phyloP scores from a whole-genome alignment of 1,284 basidiomycete species.

The Stygiomarasmius scandens region DNA sequence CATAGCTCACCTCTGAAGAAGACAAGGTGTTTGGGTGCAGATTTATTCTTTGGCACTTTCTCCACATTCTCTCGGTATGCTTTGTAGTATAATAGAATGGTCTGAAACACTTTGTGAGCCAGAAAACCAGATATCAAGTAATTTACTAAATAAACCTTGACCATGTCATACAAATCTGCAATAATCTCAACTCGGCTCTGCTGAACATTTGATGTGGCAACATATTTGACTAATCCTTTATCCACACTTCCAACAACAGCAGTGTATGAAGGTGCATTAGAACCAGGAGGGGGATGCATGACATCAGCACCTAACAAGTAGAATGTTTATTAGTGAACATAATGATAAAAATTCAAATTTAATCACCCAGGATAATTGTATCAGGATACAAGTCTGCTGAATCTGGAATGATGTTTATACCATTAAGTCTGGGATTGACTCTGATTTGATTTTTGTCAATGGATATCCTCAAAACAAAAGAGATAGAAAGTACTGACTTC shows the following conservation, averaged over 20 bases:
- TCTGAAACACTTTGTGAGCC: slow-evolving; percentile 31
- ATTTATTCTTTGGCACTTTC: slow-evolving; percentile 44
- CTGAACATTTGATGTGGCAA: slow-evolving; percentile 62
- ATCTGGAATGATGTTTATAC: slow-evolving; percentile 75
- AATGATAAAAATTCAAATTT: slow-evolving; percentile 6
- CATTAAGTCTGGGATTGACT: slow-evolving; percentile 80
- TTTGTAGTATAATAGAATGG: slow-evolving; percentile 58
- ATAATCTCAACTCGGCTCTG: slow-evolving; percentile 75
- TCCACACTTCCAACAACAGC: slow-evolving; percentile 77
- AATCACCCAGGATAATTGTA: slow-evolving; percentile 72
- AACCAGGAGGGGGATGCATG: slow-evolving; percentile 77
- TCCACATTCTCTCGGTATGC: slow-evolving; percentile 54
- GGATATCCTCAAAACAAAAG: not conserved
- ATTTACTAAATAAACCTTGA: slow-evolving; percentile 37
- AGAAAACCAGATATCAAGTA: not conserved
- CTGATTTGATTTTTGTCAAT: slow-evolving; percentile 38
- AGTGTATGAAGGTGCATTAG: slow-evolving; percentile 75
- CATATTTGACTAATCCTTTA: slow-evolving; percentile 58
- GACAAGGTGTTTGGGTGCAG: slow-evolving; percentile 65
- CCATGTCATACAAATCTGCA: slow-evolving; percentile 66
- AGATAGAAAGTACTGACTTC: slow-evolving; percentile 54
- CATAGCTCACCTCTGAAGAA: slow-evolving; percentile 66
- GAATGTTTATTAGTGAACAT: slow-evolving; percentile 5
- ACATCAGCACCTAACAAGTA: slow-evolving; percentile 66
- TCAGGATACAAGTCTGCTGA: slow-evolving; percentile 63